Evolutionary conservation across 1,284 basidiomycete genomes (phyloP).

Genomic region (Cystobasidiaceae sp.): DNA sequence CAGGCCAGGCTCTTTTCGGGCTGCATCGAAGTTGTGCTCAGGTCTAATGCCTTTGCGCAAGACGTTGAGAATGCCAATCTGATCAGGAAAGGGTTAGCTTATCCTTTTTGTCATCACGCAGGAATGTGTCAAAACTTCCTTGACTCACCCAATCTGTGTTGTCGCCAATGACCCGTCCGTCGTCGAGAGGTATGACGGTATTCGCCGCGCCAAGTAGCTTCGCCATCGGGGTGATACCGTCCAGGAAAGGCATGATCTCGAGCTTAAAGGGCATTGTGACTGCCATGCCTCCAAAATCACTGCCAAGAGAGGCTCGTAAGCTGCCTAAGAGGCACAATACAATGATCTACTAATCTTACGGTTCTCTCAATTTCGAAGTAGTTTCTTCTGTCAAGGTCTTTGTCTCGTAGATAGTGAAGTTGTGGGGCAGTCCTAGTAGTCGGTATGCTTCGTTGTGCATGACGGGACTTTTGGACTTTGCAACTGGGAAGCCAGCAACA

Average conservation of each 20-base stretch:
- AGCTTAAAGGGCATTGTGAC: neutral
- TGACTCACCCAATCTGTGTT: neutral
- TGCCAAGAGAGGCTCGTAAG: neutral
- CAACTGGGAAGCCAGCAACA: neutral
- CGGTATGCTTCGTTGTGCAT: neutral
- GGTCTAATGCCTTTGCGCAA: neutral
- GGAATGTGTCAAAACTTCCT: neutral
- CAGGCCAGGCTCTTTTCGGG: neutral
- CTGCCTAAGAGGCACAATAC: neutral
- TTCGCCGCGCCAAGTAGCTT: neutral
- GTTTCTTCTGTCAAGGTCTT: neutral
- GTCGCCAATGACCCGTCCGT: neutral
- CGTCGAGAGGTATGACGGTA: neutral
- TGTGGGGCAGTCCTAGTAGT: neutral
- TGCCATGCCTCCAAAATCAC: neutral
- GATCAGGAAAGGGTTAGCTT: neutral
- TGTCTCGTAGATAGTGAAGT: neutral
- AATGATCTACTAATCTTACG: neutral
- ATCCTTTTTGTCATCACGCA: neutral
- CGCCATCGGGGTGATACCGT: neutral
- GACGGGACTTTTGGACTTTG: neutral
- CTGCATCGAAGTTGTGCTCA: neutral
- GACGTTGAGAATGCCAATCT: neutral
- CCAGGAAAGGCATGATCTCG: neutral
- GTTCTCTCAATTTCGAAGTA: neutral